These are phyloP conservation scores for Paraphoma chrysanthemicola DNA, from an alignment of 2,329 filamentous ascomycete species.

Conservation along the genomic window DNA sequence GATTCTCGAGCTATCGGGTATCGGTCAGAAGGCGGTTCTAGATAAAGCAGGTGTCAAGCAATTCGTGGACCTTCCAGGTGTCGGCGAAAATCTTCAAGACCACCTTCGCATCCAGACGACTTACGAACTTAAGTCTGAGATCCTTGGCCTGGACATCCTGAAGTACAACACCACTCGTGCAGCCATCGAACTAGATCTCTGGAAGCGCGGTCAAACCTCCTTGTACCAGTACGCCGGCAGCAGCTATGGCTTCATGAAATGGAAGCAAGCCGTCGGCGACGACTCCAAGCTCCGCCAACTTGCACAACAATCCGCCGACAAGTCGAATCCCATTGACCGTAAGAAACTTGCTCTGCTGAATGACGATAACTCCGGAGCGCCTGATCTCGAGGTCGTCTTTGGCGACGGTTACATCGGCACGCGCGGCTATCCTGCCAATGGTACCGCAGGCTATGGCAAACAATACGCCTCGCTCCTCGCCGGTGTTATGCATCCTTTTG, in stretches of 20 bases:
- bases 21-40: constrained; percentile 19
- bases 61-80: constrained; percentile 21
- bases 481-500: constrained; percentile 40
- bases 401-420: constrained; percentile 53
- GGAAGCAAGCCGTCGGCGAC: constrained; percentile 47
- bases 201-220: constrained; percentile 35
- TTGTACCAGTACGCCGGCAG: constrained; percentile 50
- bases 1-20: constrained; percentile 29
- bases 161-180: constrained; percentile 32
- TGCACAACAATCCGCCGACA: constrained; percentile 14
- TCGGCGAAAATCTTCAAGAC: constrained; percentile 38
- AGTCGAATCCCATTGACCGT: constrained; percentile 16
- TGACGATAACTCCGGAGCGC: constrained; percentile 29
- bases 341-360: constrained; percentile 44
- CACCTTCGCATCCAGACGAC: constrained; percentile 31
- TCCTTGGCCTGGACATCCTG: constrained; percentile 23
- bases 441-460: constrained; percentile 24
- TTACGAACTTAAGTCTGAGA: constrained; percentile 23
- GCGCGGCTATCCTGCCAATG: constrained; percentile 38
- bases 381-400: constrained; percentile 54
- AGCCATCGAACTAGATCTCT: constrained; percentile 50
- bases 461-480: constrained; percentile 37
- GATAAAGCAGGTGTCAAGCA: constrained; percentile 16
- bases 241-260: constrained; percentile 52
- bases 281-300: constrained; percentile 12